Evolutionary conservation across 768 basidiomycete genomes (phyloP).

Genomic region (Lactarius trivialis): DNA sequence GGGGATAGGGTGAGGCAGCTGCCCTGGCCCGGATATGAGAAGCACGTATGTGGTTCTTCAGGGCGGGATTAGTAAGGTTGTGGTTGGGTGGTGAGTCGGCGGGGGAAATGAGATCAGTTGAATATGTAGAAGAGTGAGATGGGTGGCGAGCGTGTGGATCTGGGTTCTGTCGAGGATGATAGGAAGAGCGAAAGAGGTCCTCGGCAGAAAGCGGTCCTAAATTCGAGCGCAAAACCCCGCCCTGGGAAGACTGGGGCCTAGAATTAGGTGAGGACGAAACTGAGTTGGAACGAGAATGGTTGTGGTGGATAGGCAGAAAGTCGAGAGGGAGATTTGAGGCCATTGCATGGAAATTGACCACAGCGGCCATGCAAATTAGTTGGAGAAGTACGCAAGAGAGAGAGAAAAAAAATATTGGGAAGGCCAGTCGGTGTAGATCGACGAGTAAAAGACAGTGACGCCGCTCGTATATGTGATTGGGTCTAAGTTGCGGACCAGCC

Average conservation of each 20-base stretch:
- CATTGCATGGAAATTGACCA: constrained; percentile 35
- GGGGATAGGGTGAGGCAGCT: constrained; percentile 78
- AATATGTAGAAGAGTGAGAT: constrained; percentile 38
- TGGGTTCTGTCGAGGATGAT: constrained; percentile 45
- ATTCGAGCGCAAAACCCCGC: constrained; percentile 43
- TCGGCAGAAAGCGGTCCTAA: constrained; percentile 47
- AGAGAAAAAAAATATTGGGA: constrained; percentile 7
- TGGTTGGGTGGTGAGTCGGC: constrained; percentile 68
- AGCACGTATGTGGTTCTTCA: constrained; percentile 71
- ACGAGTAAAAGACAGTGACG: constrained; percentile 21
- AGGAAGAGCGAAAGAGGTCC: constrained; percentile 65
- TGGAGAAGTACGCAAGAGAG: constrained; percentile 14
- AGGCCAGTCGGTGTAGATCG: constrained; percentile 15
- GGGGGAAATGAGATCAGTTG: constrained; percentile 38
- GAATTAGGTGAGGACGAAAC: constrained; percentile 74
- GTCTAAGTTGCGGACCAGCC: constrained; percentile 52
- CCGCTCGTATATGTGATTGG: constrained; percentile 9
- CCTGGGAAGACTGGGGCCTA: constrained; percentile 74
- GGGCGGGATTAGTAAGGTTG: constrained; percentile 65
- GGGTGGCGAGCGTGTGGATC: constrained; percentile 39
- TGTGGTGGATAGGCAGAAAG: constrained; percentile 54
- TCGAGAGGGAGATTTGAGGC: constrained; percentile 61
- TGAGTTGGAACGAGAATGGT: constrained; percentile 73
- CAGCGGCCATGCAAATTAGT: constrained; percentile 25
- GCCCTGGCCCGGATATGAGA: constrained; percentile 74